Base-by-base conservation (phyloP, 2,329 filamentous ascomycete genomes). In the Penicillium crustosum region DNA sequence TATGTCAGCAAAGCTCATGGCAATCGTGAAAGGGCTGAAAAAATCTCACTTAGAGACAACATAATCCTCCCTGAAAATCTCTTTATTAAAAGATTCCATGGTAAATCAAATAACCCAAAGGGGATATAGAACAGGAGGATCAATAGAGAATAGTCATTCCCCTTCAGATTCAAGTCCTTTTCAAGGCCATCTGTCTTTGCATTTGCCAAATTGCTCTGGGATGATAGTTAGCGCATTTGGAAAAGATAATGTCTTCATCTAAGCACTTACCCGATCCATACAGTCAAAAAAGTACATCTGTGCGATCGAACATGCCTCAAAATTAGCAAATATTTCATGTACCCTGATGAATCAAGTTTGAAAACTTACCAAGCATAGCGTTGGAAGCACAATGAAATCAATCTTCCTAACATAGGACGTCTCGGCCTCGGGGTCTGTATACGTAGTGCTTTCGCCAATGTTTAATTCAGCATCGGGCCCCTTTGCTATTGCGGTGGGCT, bases 61-160 rank as follows among this genome's bases (percentile, higher is more conserved):
- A 76, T 77, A 1, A 73, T 68, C 53, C 52, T 77, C 51, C 59
- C 82, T 63, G 73, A 82, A 57, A 77, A 83, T 3, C 73, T 63
- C 53, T 69, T 69, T 6, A 69, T 62, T n/a, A 69, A 47, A 17
- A 70, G 59, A 35, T 68, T 82, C 45, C 82, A 73, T 12, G 80
- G 80, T 13, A 83, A 66, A 62, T 82, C 79, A 51, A 74, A 79
- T 1, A 82, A 63, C 0, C 79, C 79, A 58, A 81, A 81, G 0
- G 81, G 81, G 2, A 83, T 75, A 55, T 82, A 82, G 60, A 83
- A 83, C 0, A 83, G 67, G 3, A 82, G 64, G 6, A 83, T 76
- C 1, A 69, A 52, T 2, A 70, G 49, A 1, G 67, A 70, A 29
- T 70, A 70, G 13, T 75, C 57, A 78, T 81, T 55, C 61, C 71